phyloP scores from a whole-genome alignment of 805 yeast genomes.

The Yarrowia sp. region DNA sequence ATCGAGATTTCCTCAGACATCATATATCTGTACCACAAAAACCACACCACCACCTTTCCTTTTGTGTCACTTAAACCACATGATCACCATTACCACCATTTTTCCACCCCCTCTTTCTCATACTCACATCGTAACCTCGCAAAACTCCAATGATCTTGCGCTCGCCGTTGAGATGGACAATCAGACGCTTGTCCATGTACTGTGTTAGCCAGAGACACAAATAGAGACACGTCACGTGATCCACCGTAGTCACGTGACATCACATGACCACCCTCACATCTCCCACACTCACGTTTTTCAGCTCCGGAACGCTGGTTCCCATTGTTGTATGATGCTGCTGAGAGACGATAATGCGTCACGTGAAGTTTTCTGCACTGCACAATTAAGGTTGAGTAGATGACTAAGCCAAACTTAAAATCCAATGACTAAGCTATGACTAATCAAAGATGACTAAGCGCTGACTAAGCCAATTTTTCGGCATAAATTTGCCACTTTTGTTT shows the following conservation, averaged over 20 bases:
- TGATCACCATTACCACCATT: too few species aligned
- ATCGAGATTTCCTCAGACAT: too few species aligned
- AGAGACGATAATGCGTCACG: background rate
- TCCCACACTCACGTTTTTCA: constrained; percentile 45
- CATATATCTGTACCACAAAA: too few species aligned
- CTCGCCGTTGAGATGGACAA: constrained; percentile 77
- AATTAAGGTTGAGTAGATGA: too few species aligned
- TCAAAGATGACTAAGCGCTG: too few species aligned
- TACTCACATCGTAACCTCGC: constrained; percentile 76
- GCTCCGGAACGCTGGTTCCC: constrained; percentile 48
- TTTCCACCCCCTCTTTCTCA: constrained; percentile 28
- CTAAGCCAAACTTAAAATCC: too few species aligned
- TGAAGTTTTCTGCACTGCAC: constrained; percentile 3
- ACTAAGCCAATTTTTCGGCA: too few species aligned
- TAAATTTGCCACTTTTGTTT: too few species aligned
- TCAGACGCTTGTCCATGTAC: constrained; percentile 80
- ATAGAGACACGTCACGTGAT: background rate
- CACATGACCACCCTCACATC: background rate
- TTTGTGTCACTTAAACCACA: constrained; percentile 14
- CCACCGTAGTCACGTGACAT: too few species aligned
- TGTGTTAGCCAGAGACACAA: constrained; percentile 44
- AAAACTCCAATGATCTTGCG: constrained; percentile 80
- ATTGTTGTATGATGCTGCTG: constrained; percentile 42
- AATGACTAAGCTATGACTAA: too few species aligned
- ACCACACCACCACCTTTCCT: constrained; percentile 10